A percentile compares a stretch with the other conserved stretches of the same genome.
Evolutionary conservation across 352 stramenopile genomes (phyloP).

Genomic region (Globisporangium sylvaticum): DNA sequence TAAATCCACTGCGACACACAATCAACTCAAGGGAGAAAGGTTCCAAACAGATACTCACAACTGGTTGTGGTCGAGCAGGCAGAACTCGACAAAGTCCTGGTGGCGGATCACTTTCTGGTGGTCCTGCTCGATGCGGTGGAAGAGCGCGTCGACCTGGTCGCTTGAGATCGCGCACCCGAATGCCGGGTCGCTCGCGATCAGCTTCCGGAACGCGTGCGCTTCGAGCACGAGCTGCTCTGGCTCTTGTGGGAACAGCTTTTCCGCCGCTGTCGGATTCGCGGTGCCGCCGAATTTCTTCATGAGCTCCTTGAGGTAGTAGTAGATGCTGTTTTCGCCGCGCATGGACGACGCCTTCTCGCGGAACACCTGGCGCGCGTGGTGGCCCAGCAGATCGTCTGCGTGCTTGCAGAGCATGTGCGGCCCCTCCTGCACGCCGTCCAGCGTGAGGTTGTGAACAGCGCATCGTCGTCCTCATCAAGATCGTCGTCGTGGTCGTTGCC

Average conservation of each 20-base stretch:
- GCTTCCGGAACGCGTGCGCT: conserved; percentile 70
- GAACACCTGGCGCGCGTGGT: conserved; percentile 77
- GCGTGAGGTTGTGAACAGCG: conserved; percentile 56
- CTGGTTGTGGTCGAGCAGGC: conserved; percentile 72
- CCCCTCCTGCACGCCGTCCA: conserved; percentile 73
- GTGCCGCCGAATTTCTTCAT: conserved; percentile 63
- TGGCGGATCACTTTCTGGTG: conserved; percentile 52
- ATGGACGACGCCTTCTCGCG: conserved; percentile 81
- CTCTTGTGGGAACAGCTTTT: conserved; percentile 31
- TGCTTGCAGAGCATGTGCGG: conserved; percentile 85
- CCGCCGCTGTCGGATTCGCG: conserved; percentile 25
- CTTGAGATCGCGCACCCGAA: conserved; percentile 67
- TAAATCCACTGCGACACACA: neutral
- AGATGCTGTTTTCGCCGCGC: conserved; percentile 78
- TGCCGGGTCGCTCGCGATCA: conserved; percentile 71
- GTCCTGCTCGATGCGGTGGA: conserved; percentile 63
- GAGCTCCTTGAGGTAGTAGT: conserved; percentile 84
- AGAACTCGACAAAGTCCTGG: conserved; percentile 80
- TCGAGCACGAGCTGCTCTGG: conserved; percentile 52
- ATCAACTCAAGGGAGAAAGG: neutral
- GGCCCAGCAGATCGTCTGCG: conserved; percentile 74
- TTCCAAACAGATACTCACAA: conserved; percentile 31
- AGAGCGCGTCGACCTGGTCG: conserved; percentile 72
- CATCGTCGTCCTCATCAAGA: conserved; percentile 33
- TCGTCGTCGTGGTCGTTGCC: neutral